Percentiles rank a stretch among this genome's conserved stretches.
These are phyloP conservation scores for Claviceps sp. DNA, from an alignment of 2,329 filamentous ascomycete genomes.

Conservation along the genomic window DNA sequence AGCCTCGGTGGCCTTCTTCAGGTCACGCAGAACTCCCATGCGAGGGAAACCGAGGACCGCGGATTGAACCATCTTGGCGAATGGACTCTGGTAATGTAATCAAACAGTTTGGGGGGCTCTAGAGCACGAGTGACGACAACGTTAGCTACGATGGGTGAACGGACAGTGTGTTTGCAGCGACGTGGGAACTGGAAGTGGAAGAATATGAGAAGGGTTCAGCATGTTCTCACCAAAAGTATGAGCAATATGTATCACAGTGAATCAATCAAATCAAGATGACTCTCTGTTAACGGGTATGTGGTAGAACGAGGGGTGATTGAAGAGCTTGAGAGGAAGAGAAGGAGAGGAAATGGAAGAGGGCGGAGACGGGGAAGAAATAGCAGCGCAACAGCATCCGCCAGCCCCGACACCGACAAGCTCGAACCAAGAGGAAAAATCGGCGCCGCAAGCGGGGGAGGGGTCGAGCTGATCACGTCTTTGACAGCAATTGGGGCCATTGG, in stretches of 20 bases:
- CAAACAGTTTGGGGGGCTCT: conserved; percentile 2
- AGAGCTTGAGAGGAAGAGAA: conserved; percentile 4
- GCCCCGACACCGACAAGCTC: conserved; percentile 1
- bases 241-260: conserved; percentile 7
- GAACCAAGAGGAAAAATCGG: conserved; percentile 13
- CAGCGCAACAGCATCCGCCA: conserved; percentile 5
- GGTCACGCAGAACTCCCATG: conserved; percentile 95
- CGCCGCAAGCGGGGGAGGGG: conserved; percentile 21
- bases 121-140: not conserved
- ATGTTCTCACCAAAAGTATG: conserved; percentile 2
- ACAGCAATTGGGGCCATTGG: not conserved
- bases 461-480: not conserved
- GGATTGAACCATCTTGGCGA: conserved; percentile 47
- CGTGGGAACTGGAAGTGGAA: not conserved
- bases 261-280: conserved; percentile 3
- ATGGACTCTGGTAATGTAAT: conserved; percentile 11
- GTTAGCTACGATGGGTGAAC: conserved; percentile 4
- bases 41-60: conserved; percentile 96
- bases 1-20: conserved; percentile 99
- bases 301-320: not conserved
- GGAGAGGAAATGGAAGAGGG: conserved; percentile 8
- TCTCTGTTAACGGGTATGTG: conserved; percentile 1
- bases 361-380: conserved; percentile 10
- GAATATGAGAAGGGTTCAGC: not conserved
- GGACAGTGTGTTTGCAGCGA: not conserved